Base-by-base conservation (phyloP, 1,139 yeast genomes). In the Candida sojae region DNA sequence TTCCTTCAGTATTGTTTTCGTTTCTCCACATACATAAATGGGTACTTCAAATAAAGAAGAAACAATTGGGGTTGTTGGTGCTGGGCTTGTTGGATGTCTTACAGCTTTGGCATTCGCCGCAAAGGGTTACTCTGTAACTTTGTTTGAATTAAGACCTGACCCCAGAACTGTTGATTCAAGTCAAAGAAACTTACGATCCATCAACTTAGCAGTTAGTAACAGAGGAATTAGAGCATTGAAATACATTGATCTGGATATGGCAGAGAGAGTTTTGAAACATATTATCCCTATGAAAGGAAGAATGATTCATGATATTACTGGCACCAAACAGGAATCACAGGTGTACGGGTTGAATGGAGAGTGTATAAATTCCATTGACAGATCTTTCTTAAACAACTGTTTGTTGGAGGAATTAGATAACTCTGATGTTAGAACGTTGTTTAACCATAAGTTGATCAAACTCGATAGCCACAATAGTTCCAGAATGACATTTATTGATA, bases 1-100 rank as follows among this genome's bases (percentile, higher is more conserved):
- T 4, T 25, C 11, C 30, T 21, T 7, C 12, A 11, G 25, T n/a
- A 21, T 11, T 21, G 2, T 8, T 25, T 35, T 17, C 25, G 29
- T 6, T 26, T 35, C 12, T 12, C 32, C 33, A 7, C 12, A 33
- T 25, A 12, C 23, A 9, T 12, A 26, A n/a, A 41, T 41, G 38
- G 23, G 8, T 11, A 10, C 34, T 10, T 25, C 39, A 36, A 34
- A 37, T 53, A 39, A 33, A 32, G 33, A 39, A 9, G 31, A 39
- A 11, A 42, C 39, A 26, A 42, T 83, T 10, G 88, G 82, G 1
- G 74, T 86, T 35, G 79, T 85, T 11, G 92, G 95, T 1, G 96
- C 96, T 1, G 98, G 98, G 0, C 80, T 89, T 3, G 97, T 92
- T 4, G 98, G 98, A 0, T 80, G 95, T 48, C 73, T 90, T n/a